These are phyloP conservation scores for Aureobasidium zeae DNA, from an alignment of 2,329 filamentous ascomycete genomes.

Conservation along the genomic window DNA sequence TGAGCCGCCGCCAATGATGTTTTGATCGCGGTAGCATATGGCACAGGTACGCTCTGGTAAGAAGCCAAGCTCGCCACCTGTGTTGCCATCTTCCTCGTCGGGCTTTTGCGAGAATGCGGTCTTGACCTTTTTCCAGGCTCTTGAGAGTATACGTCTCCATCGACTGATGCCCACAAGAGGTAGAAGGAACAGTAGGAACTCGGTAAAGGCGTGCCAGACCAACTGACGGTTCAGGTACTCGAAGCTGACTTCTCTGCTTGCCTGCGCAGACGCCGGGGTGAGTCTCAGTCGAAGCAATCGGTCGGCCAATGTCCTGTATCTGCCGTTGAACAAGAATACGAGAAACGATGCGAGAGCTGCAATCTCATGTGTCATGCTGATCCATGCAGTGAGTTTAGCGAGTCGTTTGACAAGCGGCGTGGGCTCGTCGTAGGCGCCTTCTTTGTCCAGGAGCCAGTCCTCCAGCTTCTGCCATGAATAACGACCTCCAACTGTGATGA, in stretches of 20 bases:
- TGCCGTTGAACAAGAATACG: slow-evolving; percentile 81
- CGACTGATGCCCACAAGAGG: slow-evolving; percentile 89
- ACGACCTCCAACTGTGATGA: slow-evolving; percentile 75
- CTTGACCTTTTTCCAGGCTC: slow-evolving; percentile 76
- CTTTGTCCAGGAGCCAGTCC: slow-evolving; percentile 67
- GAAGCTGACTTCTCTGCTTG: slow-evolving; percentile 86
- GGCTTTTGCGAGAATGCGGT: slow-evolving; percentile 43
- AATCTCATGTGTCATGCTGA: slow-evolving; percentile 67
- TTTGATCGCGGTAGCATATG: slow-evolving; percentile 94
- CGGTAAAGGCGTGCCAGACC: slow-evolving; percentile 99
- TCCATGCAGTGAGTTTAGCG: slow-evolving; percentile 57
- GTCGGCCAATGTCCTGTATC: slow-evolving; percentile 85
- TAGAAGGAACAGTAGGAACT: slow-evolving; percentile 95
- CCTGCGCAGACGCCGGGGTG: slow-evolving; percentile 73
- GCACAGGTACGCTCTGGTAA: slow-evolving; percentile 89
- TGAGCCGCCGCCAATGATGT: slow-evolving; percentile 51
- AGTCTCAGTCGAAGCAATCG: slow-evolving; percentile 75
- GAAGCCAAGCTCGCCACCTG: slow-evolving; percentile 64
- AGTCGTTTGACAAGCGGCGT: slow-evolving; percentile 46
- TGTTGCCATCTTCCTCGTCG: slow-evolving; percentile 36
- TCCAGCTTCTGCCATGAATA: slow-evolving; percentile 94
- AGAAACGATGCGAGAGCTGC: slow-evolving; percentile 80
- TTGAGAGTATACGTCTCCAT: slow-evolving; percentile 82
- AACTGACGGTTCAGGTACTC: slow-evolving; percentile 96
- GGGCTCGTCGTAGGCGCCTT: slow-evolving; percentile 60